Conservation (phyloP, 768 basidiomycete species). For the Lanmaoa pseudosensibilis region DNA sequence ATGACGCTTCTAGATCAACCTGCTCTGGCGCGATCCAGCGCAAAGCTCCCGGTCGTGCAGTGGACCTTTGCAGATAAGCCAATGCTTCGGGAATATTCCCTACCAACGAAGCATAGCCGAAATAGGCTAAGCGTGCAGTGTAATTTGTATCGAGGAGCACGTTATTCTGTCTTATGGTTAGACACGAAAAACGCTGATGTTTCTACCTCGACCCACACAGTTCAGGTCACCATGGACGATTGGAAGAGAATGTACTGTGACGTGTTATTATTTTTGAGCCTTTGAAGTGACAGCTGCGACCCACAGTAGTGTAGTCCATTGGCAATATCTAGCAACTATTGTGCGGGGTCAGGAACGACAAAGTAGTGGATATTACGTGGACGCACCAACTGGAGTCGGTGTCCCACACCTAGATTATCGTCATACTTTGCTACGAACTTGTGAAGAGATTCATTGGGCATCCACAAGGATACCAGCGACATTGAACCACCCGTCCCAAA, state of each 20-base stretch:
- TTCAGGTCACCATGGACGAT: conserved; percentile 22
- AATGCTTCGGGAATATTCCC: conserved; percentile 6
- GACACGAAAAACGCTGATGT: not conserved
- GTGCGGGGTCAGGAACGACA: conserved; percentile 20
- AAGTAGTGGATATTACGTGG: conserved; percentile 14
- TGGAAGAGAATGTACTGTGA: conserved; percentile 14
- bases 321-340: conserved; percentile 14
- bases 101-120: conserved; percentile 37
- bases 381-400: conserved; percentile 14
- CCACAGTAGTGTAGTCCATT: conserved; percentile 17
- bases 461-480: conserved; percentile 33
- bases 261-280: not conserved
- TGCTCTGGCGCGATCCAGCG: conserved; percentile 43
- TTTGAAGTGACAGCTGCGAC: not conserved
- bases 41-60: conserved; percentile 34
- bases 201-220: conserved; percentile 1
- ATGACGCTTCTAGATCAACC: conserved; percentile 20
- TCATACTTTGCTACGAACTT: conserved; percentile 15
- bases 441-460: conserved; percentile 26
- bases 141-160: conserved; percentile 18
- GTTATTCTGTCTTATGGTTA: conserved; percentile 14
- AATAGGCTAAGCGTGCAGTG: conserved; percentile 43
- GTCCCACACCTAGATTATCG: not conserved
- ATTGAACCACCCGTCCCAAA: conserved; percentile 24
- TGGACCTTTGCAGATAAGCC: conserved; percentile 19